Evolutionary conservation across 345 rosid species (phyloP), one percentile per base, ranked within the genome.

Genomic region (Mercurialis annua): DNA sequence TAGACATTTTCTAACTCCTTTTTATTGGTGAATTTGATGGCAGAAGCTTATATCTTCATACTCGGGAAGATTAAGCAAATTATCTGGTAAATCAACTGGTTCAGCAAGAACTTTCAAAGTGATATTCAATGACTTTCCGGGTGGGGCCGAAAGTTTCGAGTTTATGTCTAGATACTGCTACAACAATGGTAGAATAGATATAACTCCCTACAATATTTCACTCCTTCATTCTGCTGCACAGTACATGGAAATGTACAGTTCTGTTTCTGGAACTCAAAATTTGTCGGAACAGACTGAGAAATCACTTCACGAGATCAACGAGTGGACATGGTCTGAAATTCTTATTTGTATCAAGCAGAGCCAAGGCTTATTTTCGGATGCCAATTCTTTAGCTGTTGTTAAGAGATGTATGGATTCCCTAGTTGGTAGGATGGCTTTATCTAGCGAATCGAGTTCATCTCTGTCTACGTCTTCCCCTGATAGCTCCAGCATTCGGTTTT

Each of bases 251-350:
- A 88, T 89, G 83, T 68, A 70, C 47, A 59, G 43, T 55, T 75
- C 73, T 9, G 57, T 75, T 29, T 76, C 80, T 6, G 82, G 77
- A 61, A 64, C 64, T 10, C 38, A 46, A 33, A 86, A 80, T 67
- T 79, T 87, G 33, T 42, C 85, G 72, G 84, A 84, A 53, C 85
- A 76, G 73, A 89, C 87, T 5, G 83, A 78, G 71, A 89, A 85
- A 77, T 84, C 83, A 50, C 77, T 94, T 69, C 79, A 81, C 68
- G 91, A 86, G 70, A 79, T 89, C 61, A 69, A 71, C 46, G 82
- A 76, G 62, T 91, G 95, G 99, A 52, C 88, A 40, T 91, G 95
- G 96, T 84, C 91, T 9, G 96, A 89, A 72, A 80, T 91, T 66
- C 72, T 94, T 78, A 78, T 74, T 60, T 73, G 85, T 69, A 54